phyloP scores from a whole-genome alignment of 2,329 filamentous ascomycete genomes.

The Tolypocladium ophioglossoides region DNA sequence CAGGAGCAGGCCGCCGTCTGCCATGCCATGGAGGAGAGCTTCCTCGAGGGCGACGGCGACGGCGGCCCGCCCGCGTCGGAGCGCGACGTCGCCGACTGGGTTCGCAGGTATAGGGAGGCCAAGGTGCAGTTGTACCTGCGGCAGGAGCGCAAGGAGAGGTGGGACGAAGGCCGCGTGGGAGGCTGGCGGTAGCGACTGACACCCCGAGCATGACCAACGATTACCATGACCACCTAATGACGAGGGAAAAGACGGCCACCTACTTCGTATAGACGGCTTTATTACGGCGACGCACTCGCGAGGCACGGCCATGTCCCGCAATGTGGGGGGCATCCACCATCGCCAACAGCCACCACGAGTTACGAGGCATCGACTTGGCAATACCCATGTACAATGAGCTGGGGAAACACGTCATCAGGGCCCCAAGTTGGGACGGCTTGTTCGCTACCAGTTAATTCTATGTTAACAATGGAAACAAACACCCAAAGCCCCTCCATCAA shows the following conservation, averaged over 20 bases:
- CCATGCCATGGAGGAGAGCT: conserved; percentile 81
- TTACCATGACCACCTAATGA: not conserved
- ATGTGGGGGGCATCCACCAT: not conserved
- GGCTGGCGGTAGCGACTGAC: conserved; percentile 56
- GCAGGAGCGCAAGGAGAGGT: conserved; percentile 79
- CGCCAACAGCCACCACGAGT: not conserved
- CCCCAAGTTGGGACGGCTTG: not conserved
- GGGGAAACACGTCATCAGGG: not conserved
- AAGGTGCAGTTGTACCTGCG: conserved; percentile 69
- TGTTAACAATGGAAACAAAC: not conserved
- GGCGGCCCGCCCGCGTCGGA: conserved; percentile 47
- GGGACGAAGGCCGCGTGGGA: conserved; percentile 92
- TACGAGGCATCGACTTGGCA: not conserved
- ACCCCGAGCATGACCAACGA: not conserved
- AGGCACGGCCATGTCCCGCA: not conserved
- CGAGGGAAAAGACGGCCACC: too few relatives aligned
- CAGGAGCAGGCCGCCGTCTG: conserved; percentile 77
- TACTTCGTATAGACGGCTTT: not conserved
- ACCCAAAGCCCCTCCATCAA: not conserved
- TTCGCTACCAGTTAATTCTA: not conserved
- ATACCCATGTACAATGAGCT: not conserved
- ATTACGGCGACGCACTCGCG: not conserved
- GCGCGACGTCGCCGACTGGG: conserved; percentile 77
- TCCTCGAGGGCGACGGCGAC: conserved; percentile 52
- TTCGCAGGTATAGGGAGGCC: conserved; percentile 69